Percentiles rank a stretch among this genome's conserved stretches.
Evolutionary conservation across 805 yeast species (phyloP).

Genomic region (Naumovozyma baii): DNA sequence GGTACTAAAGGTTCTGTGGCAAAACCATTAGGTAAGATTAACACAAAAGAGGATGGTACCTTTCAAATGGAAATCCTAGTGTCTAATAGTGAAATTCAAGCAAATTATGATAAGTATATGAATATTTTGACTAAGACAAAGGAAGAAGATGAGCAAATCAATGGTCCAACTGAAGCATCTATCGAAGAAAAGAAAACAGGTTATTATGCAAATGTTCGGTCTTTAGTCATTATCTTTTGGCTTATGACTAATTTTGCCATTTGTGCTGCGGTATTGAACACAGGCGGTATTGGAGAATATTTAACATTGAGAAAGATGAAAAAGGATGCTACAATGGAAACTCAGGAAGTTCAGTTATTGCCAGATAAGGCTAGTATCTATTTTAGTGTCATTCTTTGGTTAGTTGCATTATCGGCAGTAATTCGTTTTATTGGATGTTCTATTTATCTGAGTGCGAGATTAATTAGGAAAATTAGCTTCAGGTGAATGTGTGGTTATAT

Average conservation of each 20-base stretch:
- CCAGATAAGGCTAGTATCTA: slow-evolving; percentile 50
- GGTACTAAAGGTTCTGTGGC: slow-evolving; percentile 85
- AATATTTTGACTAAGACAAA: slow-evolving; percentile 40
- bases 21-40: slow-evolving; percentile 77
- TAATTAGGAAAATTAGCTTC: slow-evolving; percentile 17
- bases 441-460: slow-evolving; percentile 40
- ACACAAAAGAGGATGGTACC: slow-evolving; percentile 54
- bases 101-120: slow-evolving; percentile 56
- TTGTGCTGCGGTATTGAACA: slow-evolving; percentile 71
- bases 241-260: slow-evolving; percentile 75
- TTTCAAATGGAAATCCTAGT: slow-evolving; percentile 69
- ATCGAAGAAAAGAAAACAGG: slow-evolving; percentile 54
- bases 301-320: slow-evolving; percentile 15
- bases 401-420: slow-evolving; percentile 83
- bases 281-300: slow-evolving; percentile 61
- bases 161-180: slow-evolving; percentile 23
- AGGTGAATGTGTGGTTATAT: background rate
- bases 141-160: slow-evolving; percentile 30
- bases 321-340: slow-evolving; percentile 7
- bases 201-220: slow-evolving; percentile 84
- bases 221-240: slow-evolving; percentile 85
- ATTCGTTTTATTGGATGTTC: slow-evolving; percentile 72
- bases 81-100: slow-evolving; percentile 65
- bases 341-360: slow-evolving; percentile 13
- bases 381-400: slow-evolving; percentile 80